Evolutionary conservation across 2,329 filamentous ascomycete genomes (phyloP).

Genomic region (Hortaea sp.): DNA sequence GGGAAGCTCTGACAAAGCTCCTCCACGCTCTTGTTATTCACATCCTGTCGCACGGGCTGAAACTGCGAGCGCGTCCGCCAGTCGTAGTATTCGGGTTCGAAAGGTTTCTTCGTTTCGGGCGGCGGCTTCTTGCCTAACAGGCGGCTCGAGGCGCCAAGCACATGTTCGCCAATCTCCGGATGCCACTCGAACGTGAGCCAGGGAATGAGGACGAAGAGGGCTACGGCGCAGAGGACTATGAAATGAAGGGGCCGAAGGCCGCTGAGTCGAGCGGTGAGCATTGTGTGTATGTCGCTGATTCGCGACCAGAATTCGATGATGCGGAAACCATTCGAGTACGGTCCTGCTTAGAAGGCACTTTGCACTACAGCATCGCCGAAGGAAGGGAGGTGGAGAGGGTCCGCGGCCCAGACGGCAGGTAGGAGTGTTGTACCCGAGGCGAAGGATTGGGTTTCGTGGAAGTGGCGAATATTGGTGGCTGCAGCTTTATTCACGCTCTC

Average conservation of each 20-base stretch:
- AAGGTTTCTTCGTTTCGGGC: neutral
- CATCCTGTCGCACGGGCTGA: constrained; percentile 5
- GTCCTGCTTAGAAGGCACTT: too few relatives aligned
- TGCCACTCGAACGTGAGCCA: neutral
- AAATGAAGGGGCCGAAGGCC: neutral
- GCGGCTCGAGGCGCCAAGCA: neutral
- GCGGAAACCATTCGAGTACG: too few relatives aligned
- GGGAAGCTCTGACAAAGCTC: constrained; percentile 34
- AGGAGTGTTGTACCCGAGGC: too few relatives aligned
- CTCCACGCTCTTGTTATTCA: constrained; percentile 4
- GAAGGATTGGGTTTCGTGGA: too few relatives aligned
- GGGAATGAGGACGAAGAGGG: neutral
- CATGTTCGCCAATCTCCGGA: neutral
- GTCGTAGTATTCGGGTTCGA: constrained; percentile 9
- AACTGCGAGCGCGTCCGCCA: constrained; percentile 13
- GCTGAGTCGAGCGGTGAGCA: neutral
- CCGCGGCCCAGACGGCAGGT: too few relatives aligned
- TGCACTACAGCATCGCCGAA: too few relatives aligned
- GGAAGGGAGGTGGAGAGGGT: too few relatives aligned
- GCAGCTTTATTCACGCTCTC: too few relatives aligned
- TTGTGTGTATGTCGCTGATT: too few relatives aligned
- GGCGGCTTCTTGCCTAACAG: neutral
- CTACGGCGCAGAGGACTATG: neutral
- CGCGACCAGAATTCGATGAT: too few relatives aligned
- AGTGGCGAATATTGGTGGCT: too few relatives aligned